These are phyloP conservation scores for Termitomyces sp. DNA, from an alignment of 768 basidiomycete genomes.

Conservation along the genomic window DNA sequence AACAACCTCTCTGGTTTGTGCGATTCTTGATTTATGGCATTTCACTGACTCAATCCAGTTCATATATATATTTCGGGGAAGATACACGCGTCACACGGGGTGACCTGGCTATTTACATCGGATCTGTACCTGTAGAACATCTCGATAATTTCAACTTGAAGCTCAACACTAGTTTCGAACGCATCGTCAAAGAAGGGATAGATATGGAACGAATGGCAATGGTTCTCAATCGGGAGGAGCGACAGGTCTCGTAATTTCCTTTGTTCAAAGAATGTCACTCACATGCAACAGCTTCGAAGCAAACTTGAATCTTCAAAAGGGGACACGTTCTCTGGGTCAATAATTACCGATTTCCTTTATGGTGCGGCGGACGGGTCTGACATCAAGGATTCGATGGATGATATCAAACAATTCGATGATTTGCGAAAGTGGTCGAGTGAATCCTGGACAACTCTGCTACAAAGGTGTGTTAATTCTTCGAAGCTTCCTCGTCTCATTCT, in stretches of 20 bases:
- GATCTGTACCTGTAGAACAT: constrained; percentile 78
- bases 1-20: constrained; percentile 79
- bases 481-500: constrained; percentile 1
- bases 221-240: constrained; percentile 82
- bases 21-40: not conserved
- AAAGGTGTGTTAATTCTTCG: constrained; percentile 41
- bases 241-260: constrained; percentile 48
- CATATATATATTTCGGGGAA: constrained; percentile 81
- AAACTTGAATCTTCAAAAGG: constrained; percentile 79
- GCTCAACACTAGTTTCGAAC: constrained; percentile 61
- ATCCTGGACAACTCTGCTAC: constrained; percentile 74
- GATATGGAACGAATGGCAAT: constrained; percentile 89
- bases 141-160: constrained; percentile 67
- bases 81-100: constrained; percentile 66
- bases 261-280: not conserved
- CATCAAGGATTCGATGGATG: constrained; percentile 65
- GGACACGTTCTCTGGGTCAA: constrained; percentile 66
- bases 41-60: constrained; percentile 34
- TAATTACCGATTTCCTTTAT: constrained; percentile 85
- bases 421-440: constrained; percentile 67
- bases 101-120: constrained; percentile 72
- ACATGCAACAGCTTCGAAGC: constrained; percentile 61
- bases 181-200: constrained; percentile 68
- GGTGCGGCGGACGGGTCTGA: constrained; percentile 80
- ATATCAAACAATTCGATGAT: constrained; percentile 63